Evolutionary conservation across 805 yeast genomes (phyloP), one percentile per base, ranked within the genome.

Genomic region (Jamesozyma rosinii): DNA sequence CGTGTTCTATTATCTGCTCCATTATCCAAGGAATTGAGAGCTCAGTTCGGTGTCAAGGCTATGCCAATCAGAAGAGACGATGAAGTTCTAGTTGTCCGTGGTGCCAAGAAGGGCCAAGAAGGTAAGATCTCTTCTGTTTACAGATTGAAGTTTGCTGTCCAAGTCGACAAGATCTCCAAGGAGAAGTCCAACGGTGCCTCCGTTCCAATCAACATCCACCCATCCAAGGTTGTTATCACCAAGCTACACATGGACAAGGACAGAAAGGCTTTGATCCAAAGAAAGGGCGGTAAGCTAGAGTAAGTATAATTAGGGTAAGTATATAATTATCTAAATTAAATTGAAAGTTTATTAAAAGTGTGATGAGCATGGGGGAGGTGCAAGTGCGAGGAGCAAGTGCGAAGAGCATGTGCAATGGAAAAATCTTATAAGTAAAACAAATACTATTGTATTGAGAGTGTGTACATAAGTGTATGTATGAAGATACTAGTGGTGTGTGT

Each of bases 51-150:
- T 72, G 76, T 90, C 76, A 87, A 81, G 70, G 76, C 96, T 61
- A 75, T 90, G 57, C 98, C 98, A 71, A 81, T 90, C 78, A 90
- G 96, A 82, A 83, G 83, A 75, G 92, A 89, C 63, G 98, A 90
- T 71, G 86, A 84, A 73, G 95, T 92, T 62, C 71, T 77, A 64
- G 90, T 90, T 68, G 92, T 83, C 70, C 90, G 98, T 77, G 98
- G 98, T 69, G 84, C 97, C 68, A 84, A 85, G 84, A 92, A 90
- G 80, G 97, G 97, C 71, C 88, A 89, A 64, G 97, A 89, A 79
- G 98, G 97, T 75, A 85, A 87, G 76, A 78, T 90, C 70, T 76
- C 90, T 59, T 83, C 95, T 57, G 97, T 89, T 63, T 90, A 92
- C 95, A 89, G 98, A 83, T 83, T 90, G 75, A 92, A 90, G 75